Conservation (phyloP, 2,329 filamentous ascomycete species). For the Dothidotthia symphoricarpi region DNA sequence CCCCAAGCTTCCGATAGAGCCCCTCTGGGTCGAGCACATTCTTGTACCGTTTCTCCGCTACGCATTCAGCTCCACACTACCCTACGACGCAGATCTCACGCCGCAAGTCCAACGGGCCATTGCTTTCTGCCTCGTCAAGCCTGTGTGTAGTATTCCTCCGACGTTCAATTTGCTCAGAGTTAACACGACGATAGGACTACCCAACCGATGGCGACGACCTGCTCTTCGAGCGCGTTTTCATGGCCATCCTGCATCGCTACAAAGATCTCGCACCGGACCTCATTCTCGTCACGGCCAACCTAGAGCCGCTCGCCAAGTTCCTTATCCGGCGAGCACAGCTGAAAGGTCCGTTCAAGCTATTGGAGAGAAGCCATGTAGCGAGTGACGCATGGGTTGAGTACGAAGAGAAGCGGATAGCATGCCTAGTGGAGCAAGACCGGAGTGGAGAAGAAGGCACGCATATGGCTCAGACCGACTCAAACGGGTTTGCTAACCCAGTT, state of each 20-base stretch:
- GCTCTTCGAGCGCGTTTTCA: conserved; percentile 14
- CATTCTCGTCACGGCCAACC: conserved; percentile 4
- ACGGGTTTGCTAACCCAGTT: not conserved
- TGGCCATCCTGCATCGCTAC: conserved; percentile 8
- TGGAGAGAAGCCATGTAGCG: conserved; percentile 5
- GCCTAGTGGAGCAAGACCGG: not conserved
- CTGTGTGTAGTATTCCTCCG: not conserved
- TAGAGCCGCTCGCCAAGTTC: conserved; percentile 9
- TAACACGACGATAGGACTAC: conserved; percentile 1
- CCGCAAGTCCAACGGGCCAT: conserved; percentile 2
- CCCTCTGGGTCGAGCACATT: conserved; percentile 9
- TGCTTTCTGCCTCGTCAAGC: conserved; percentile 4
- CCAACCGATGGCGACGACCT: conserved; percentile 11
- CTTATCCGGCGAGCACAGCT: conserved; percentile 14
- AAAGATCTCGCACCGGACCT: conserved; percentile 6
- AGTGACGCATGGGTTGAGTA: conserved; percentile 9
- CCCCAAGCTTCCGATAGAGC: conserved; percentile 6
- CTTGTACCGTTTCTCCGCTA: conserved; percentile 13
- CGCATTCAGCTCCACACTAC: conserved; percentile 8
- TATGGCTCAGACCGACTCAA: not conserved
- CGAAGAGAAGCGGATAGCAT: conserved; percentile 1
- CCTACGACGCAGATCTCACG: conserved; percentile 5
- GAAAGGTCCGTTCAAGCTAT: conserved; percentile 13
- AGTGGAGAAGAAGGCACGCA: conserved; percentile 1
- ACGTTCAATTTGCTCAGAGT: not conserved